Evolutionary conservation across 2,329 filamentous ascomycete species (phyloP), one percentile per base, ranked within the genome.

Genomic region (Colletotrichum orbiculare): DNA sequence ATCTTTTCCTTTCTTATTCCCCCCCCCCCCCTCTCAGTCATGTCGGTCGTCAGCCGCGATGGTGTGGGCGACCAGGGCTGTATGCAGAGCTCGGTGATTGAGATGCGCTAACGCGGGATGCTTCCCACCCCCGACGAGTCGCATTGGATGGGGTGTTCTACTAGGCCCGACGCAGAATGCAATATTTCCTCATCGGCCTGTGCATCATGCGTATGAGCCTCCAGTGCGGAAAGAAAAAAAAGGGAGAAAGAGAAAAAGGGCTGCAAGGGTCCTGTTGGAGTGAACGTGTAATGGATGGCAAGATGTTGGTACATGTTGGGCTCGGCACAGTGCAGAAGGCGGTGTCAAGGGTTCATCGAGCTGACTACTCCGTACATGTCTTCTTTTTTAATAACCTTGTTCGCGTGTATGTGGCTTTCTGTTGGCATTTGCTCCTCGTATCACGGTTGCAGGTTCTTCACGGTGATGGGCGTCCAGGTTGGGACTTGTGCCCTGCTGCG

Each of bases 11-110:
- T n/a, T n/a, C n/a, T n/a, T n/a, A n/a, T n/a, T n/a, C n/a, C n/a
- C n/a, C n/a, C 43, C 46, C 25, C 25, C 25, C 4, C 4, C 4
- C 25, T 25, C 25, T 25, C 25, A 4, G 3, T 25, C 25, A 25
- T 25, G 43, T 61, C 37, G 61, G 43, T 61, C 37, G 61, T 50
- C 50, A 50, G 45, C 50, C 37, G 45, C 49, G 25, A 37, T 8
- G n/a, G 10, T 61, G 50, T 25, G n/a, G 39, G 53, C 42, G 62
- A 45, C 62, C 50, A 42, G 62, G 52, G 58, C n/a, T 15, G 41
- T 13, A 41, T 65, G 62, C 62, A 65, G 53, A 52, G 58, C 52
- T 65, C 62, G 62, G 62, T 43, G 52, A 57, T 47, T 39, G 59
- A 33, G 39, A 43, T 33, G 53, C 58, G 62, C 62, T 62, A 65